These are phyloP conservation scores for Diaporthe ampelina DNA, from an alignment of 2,329 filamentous ascomycete genomes.

Conservation along the genomic window DNA sequence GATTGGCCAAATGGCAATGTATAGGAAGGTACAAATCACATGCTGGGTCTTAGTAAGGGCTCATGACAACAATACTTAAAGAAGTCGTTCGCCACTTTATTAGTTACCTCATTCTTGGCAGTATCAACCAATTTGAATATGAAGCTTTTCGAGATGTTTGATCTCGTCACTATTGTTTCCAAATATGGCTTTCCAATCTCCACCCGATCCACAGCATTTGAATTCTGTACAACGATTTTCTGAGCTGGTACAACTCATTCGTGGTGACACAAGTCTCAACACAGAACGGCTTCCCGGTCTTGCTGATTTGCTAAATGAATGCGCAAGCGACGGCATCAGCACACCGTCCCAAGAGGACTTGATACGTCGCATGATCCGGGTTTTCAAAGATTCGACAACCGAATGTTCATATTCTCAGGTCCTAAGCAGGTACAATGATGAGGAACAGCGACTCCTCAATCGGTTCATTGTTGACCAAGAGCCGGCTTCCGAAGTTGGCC, in stretches of 20 bases:
- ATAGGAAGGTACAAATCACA: too few relatives aligned
- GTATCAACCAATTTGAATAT: too few relatives aligned
- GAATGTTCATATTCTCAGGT: not conserved
- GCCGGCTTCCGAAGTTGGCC: not conserved
- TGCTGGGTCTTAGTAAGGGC: not conserved
- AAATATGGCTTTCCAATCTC: not conserved
- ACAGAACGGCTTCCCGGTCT: slow-evolving; percentile 1
- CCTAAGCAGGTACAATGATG: not conserved
- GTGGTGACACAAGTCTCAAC: not conserved
- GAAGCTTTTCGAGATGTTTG: too few relatives aligned
- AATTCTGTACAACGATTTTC: not conserved
- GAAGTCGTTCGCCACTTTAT: not conserved
- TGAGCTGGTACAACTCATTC: not conserved
- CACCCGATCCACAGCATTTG: not conserved
- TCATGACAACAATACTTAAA: not conserved
- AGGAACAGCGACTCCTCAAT: not conserved
- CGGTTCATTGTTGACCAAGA: not conserved
- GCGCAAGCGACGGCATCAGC: not conserved
- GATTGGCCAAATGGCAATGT: not conserved
- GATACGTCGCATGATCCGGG: slow-evolving; percentile 4
- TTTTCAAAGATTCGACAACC: slow-evolving; percentile 4
- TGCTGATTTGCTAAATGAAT: not conserved
- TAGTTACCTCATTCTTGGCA: too few relatives aligned
- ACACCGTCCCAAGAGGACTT: not conserved
- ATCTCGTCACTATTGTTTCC: not conserved